A percentile compares a stretch with the other conserved stretches of the same genome.
Evolutionary conservation across 768 basidiomycete genomes (phyloP).

Genomic region (Tylopilus plumbeoviolaceoides): DNA sequence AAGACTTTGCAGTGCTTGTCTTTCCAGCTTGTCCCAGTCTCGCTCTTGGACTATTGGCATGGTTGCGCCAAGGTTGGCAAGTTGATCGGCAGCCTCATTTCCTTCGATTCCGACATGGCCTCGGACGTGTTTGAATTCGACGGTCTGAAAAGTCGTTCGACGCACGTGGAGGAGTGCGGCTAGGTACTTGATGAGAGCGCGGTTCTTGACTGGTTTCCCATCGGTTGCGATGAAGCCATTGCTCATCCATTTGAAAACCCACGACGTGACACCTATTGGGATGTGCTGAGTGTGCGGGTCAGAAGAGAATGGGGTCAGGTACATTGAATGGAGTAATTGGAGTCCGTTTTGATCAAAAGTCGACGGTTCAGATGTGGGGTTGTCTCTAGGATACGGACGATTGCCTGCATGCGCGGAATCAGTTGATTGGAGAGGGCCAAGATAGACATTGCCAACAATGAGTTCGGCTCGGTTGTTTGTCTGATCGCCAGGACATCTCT

Average conservation of each 20-base stretch:
- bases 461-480: conserved; percentile 90
- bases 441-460: conserved; percentile 49
- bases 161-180: conserved; percentile 57
- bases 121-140: conserved; percentile 67
- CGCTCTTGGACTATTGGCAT: conserved; percentile 42
- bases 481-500: conserved; percentile 78
- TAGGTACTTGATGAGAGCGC: conserved; percentile 65
- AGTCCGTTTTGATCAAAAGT: conserved; percentile 81
- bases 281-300: conserved; percentile 3
- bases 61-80: conserved; percentile 58
- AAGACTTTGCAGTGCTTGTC: conserved; percentile 10
- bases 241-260: conserved; percentile 64
- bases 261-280: conserved; percentile 57
- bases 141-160: conserved; percentile 44
- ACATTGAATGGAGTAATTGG: conserved; percentile 82
- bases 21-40: conserved; percentile 49
- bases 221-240: conserved; percentile 47
- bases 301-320: conserved; percentile 1
- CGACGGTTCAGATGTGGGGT: conserved; percentile 51
- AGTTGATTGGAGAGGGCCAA: background rate
- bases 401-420: conserved; percentile 61
- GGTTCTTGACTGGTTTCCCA: conserved; percentile 68
- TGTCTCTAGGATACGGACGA: conserved; percentile 75
- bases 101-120: conserved; percentile 77
- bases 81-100: conserved; percentile 82